These are phyloP conservation scores for Aspergillus terreus DNA, from an alignment of 2,329 filamentous ascomycete genomes.

Conservation along the genomic window DNA sequence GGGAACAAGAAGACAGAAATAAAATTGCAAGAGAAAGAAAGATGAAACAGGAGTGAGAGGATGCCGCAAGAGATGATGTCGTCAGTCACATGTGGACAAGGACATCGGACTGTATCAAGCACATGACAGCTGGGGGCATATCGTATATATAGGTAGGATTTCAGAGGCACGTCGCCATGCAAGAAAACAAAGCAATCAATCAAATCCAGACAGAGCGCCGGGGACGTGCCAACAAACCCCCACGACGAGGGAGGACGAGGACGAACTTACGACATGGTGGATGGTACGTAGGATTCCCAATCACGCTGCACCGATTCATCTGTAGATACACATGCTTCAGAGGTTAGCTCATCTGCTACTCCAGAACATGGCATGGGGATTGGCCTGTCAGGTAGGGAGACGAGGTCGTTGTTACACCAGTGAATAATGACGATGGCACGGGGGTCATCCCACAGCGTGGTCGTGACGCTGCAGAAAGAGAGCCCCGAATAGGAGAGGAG, in stretches of 20 bases:
- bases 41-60: no score
- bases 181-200: conserved; percentile 3
- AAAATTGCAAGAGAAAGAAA: neutral
- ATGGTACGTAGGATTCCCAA: conserved; percentile 30
- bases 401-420: conserved; percentile 32
- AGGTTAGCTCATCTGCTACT: conserved; percentile 34
- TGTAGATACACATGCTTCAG: conserved; percentile 36
- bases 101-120: conserved; percentile 1
- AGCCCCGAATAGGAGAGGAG: conserved; percentile 3
- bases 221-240: neutral
- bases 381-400: conserved; percentile 28
- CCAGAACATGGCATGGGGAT: conserved; percentile 24
- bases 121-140: conserved; percentile 4
- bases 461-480: conserved; percentile 24
- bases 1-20: neutral
- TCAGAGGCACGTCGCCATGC: neutral
- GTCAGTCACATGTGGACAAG: conserved; percentile 6
- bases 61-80: neutral
- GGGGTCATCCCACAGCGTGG: conserved; percentile 30
- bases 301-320: conserved; percentile 36
- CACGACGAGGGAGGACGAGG: conserved; percentile 11
- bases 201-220: neutral
- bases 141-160: conserved; percentile 2
- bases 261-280: conserved; percentile 41
- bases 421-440: conserved; percentile 32